Evolutionary conservation across 2,329 filamentous ascomycete genomes (phyloP).

Genomic region (Fusarium domesticum): DNA sequence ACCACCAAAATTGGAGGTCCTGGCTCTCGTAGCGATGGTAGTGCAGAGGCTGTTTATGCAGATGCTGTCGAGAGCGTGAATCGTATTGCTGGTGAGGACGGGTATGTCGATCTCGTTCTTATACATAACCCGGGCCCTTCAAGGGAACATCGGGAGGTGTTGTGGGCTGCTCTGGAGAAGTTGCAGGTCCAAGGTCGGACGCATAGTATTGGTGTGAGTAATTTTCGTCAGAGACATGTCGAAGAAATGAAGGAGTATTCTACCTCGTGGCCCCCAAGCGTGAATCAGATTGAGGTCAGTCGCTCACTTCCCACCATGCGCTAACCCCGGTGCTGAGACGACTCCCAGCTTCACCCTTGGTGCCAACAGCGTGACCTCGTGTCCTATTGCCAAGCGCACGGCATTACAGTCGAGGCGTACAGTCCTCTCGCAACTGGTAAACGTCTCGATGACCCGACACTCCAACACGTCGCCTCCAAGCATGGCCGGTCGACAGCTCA

Average conservation of each 20-base stretch:
- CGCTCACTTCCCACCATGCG: too few species aligned
- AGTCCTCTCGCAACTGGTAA: conserved; percentile 37
- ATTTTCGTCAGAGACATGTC: conserved; percentile 65
- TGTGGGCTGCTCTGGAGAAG: conserved; percentile 66
- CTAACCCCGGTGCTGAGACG: too few species aligned
- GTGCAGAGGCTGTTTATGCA: conserved; percentile 55
- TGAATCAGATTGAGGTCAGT: conserved; percentile 70
- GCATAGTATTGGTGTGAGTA: conserved; percentile 69
- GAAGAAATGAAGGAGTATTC: conserved; percentile 66
- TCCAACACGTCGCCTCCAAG: conserved; percentile 56
- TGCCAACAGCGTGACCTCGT: conserved; percentile 50
- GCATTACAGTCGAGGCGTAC: conserved; percentile 54
- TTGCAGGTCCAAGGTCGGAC: conserved; percentile 57
- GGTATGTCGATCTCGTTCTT: conserved; percentile 69
- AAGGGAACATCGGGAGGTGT: conserved; percentile 51
- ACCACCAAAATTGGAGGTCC: conserved; percentile 66
- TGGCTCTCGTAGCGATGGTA: conserved; percentile 23
- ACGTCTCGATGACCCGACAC: conserved; percentile 49
- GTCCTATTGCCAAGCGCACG: conserved; percentile 68
- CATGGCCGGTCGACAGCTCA: conserved; percentile 61
- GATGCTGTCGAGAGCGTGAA: conserved; percentile 59
- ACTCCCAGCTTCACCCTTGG: conserved; percentile 66
- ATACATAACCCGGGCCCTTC: conserved; percentile 64
- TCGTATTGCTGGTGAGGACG: conserved; percentile 54
- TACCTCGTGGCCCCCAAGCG: conserved; percentile 65